These are phyloP conservation scores for Cladosporium halotolerans DNA, from an alignment of 2,329 filamentous ascomycete species.

Conservation along the genomic window DNA sequence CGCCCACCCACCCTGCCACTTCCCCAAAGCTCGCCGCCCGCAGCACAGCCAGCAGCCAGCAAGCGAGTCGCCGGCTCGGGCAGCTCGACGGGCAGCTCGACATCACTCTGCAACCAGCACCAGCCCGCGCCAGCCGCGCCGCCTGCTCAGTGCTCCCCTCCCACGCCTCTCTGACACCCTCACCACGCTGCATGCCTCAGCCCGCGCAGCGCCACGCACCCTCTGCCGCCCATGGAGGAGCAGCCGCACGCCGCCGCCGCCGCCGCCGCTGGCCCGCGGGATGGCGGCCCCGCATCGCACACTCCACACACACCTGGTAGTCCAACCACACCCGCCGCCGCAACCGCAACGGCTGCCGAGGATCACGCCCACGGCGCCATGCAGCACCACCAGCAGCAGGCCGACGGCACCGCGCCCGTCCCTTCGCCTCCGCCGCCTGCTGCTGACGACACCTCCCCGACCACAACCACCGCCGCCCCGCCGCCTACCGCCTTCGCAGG, in stretches of 20 bases:
- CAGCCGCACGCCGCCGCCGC: not conserved
- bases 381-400: constrained; percentile 6
- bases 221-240: constrained; percentile 3
- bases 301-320: not conserved
- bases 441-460: not conserved
- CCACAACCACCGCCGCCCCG: not conserved
- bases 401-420: not conserved
- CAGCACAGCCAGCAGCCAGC: no score
- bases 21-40: no score
- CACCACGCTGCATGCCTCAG: not conserved
- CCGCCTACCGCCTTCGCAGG: not conserved
- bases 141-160: not conserved
- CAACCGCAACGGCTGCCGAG: constrained; percentile 5
- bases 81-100: no score
- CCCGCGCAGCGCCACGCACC: not conserved
- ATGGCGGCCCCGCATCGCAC: no score
- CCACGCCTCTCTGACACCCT: not conserved
- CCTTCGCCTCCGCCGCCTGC: not conserved
- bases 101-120: no score
- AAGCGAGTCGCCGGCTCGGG: no score
- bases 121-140: not conserved
- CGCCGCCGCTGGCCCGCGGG: not conserved
- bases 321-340: not conserved
- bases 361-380: constrained; percentile 6
- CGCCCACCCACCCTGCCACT: no score